Evolutionary conservation across 73 alveolate species (phyloP), one percentile per base, ranked within the genome.

Genomic region (Paramecium primaurelia): DNA sequence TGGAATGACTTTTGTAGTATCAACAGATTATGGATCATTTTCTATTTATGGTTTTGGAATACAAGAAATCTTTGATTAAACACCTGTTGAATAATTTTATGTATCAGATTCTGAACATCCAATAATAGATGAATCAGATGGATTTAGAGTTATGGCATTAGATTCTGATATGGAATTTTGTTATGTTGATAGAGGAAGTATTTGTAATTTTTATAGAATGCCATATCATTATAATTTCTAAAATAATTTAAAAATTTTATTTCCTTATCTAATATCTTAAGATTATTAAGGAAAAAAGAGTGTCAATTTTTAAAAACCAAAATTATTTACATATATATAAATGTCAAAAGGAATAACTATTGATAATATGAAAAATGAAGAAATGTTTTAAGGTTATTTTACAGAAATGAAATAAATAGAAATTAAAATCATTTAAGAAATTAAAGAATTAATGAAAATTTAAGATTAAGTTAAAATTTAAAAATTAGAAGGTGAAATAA

Each of bases 81-180:
- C 94, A 8, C 94, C 94, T 16, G 51, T 68, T 22, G 94, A 89
- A 45, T 71, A 89, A 22, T 89, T 89, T 83, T 89, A 59, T 45
- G 94, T 83, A 10, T 71, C 86, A 45, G 94, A 89, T 58, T 71
- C 94, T 20, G 91, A 71, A 12, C 86, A 71, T 47, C 88, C 88
- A 37, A 89, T 89, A 25, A 71, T 71, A 6, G 88, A 83, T 30
- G 94, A 89, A 38, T 58, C 49, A 20, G 88, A 89, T 71, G 94
- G 86, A 25, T 83, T 83, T 71, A 80, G 75, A 36, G 75, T 80
- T 11, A 25, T 69, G 90, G 69, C 94, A 42, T 34, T 73, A 14
- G 94, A 89, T 89, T 77, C 86, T 12, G 94, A 89, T 44, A 59
- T 89, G 77, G 94, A 89, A 47, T 71, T 89, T 10, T 71, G 88